Base-by-base conservation (phyloP, 768 basidiomycete genomes). In the Pulveroboletus sp. region DNA sequence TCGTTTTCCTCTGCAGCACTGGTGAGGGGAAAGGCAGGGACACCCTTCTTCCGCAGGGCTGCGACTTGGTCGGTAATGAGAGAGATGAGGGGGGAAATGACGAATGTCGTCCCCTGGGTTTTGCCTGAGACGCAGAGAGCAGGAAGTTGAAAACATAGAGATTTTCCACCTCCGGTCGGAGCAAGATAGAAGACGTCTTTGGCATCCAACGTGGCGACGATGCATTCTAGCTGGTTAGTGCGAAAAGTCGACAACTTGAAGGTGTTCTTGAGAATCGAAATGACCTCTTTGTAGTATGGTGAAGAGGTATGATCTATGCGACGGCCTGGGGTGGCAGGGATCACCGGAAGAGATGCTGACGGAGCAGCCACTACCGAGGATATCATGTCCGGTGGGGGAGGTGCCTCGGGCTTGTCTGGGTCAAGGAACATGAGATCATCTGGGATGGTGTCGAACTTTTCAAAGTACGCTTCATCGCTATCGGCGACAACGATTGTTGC, bases 111-210 rank as follows among this genome's bases (percentile, higher is more conserved):
- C 29, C 94, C 93, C 45, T 71, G 73, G 0, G 88, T 91, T 59
- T 71, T 78, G 2, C 90, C 91, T 6, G 70, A 70, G 32, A 70
- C 68, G 60, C 93, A 90, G 29, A 97, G 76, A 2, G 93, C 94
- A 0, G 97, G 97, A 2, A 98, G 82, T 65, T 97, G 85, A 66
- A 85, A 93, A 57, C 87, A 92, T 33, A 94, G 72, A 58, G 86
- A 89, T 70, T 94, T 94, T 1, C 92, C 92, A 5, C 93, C 93
- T 31, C 93, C 94, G 1, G 97, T 99, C 1, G 97, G 97, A 82
- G 97, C 94, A 8, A 98, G 77, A 16, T 97, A 90, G 56, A 98
- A 93, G 16, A 92, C 90, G 60, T 98, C 95, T 46, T 75, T 79
- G 8, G 87, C 92, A 2, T 76, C 73, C 66, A 99, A 71, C 0